Evolutionary conservation across 768 basidiomycete genomes (phyloP), one percentile per base, ranked within the genome.

Genomic region (Boletellus sp.): DNA sequence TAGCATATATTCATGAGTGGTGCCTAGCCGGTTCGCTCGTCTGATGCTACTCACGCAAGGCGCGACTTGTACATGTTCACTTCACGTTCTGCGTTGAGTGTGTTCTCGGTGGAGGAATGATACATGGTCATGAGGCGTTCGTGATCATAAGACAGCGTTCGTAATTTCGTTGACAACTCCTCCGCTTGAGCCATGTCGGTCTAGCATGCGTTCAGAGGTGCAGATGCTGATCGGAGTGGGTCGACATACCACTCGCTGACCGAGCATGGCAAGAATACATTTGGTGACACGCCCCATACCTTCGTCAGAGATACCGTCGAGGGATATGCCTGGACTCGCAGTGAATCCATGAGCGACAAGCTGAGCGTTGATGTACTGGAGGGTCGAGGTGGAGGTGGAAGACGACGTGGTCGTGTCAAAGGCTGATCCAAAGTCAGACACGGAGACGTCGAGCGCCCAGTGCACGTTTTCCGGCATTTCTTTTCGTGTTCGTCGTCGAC

Each of bases 281-380:
- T 87, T 90, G 4, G 84, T 77, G 20, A 84, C 68, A 20, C 70
- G 70, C 17, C 85, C 82, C 16, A 76, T 72, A 31, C 85, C 76
- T 4, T 74, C 63, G 42, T 74, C 74, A 0, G 79, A 74, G 12
- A 85, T 67, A 0, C 85, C 85, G 0, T 87, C 86, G 33, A 93
- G 70, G 12, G 74, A 80, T 17, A 93, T 67, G 0, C 90, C 90
- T 0, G 84, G 81, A 1, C 75, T 60, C 10, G 78, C 60, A 1
- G 78, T 69, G 56, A 87, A 93, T 8, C 91, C 91, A 70, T 93
- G 90, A 3, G 90, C 84, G 42, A 89, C 68, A 6, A 94, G 78
- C 57, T 94, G 91, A 17, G 84, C 73, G 61, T 91, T 93, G 61
- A 92, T 76, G 61, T 87, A 91, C 50, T 90, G 84, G 22, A 90